Conservation (phyloP, 1,284 basidiomycete species). For the Sphagnurus paluster region DNA sequence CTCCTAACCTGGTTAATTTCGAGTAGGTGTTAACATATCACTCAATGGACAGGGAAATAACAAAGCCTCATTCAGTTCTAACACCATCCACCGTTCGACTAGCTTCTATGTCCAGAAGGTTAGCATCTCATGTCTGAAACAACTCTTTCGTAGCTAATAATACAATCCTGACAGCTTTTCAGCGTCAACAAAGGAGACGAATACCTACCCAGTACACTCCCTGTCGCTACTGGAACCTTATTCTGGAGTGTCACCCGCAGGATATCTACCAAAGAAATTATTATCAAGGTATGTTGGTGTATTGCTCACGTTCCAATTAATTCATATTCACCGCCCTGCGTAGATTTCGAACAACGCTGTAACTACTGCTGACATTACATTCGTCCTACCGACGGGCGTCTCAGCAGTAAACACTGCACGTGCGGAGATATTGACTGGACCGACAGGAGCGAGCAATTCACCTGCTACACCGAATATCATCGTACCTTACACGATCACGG, state of each 20-base stretch:
- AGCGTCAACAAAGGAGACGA: constrained; percentile 56
- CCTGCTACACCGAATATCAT: constrained; percentile 46
- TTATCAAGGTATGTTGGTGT: constrained; percentile 49
- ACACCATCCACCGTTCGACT: constrained; percentile 52
- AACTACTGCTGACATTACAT: constrained; percentile 39
- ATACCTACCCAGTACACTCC: constrained; percentile 63
- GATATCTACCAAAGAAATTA: constrained; percentile 39
- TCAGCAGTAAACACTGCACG: constrained; percentile 40
- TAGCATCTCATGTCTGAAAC: too few species aligned
- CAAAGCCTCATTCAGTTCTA: constrained; percentile 38
- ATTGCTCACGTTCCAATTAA: not conserved
- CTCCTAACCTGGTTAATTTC: constrained; percentile 64
- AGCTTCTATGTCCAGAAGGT: constrained; percentile 66
- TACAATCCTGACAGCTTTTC: too few species aligned
- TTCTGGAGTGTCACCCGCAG: constrained; percentile 60
- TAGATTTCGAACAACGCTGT: constrained; percentile 54
- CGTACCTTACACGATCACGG: constrained; percentile 41
- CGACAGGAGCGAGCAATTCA: constrained; percentile 49
- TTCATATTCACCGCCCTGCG: not conserved
- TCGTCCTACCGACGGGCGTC: constrained; percentile 48
- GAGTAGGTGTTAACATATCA: constrained; percentile 59
- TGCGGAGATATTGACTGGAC: constrained; percentile 46
- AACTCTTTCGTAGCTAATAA: too few species aligned
- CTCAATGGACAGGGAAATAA: too few species aligned
- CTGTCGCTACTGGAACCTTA: constrained; percentile 42